phyloP scores from a whole-genome alignment of 2,329 filamentous ascomycete species.

The Cercospora citrullina region DNA sequence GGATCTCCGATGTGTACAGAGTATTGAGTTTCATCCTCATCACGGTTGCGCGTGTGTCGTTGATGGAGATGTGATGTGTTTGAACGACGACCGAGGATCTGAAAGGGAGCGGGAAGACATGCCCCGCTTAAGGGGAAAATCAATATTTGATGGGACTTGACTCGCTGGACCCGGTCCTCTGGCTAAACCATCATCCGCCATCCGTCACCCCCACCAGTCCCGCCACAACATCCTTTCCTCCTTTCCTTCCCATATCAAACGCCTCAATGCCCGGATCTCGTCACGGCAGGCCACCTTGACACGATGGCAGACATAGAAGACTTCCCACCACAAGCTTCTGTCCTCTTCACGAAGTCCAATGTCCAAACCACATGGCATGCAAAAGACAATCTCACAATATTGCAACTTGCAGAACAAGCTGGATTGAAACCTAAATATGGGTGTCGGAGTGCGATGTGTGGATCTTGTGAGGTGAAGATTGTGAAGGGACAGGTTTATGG shows the following conservation, averaged over 20 bases:
- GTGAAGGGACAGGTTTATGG: constrained; percentile 31
- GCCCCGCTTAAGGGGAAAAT: not conserved
- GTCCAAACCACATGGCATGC: constrained; percentile 25
- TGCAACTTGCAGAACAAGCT: constrained; percentile 30
- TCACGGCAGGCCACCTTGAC: not conserved
- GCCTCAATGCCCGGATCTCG: not conserved
- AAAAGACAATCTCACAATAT: constrained; percentile 28
- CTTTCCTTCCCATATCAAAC: not conserved
- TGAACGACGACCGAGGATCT: too few species aligned
- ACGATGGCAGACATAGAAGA: constrained; percentile 29
- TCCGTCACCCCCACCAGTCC: not conserved
- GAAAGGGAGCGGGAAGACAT: too few species aligned
- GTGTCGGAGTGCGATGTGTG: constrained; percentile 32
- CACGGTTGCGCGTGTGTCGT: too few species aligned
- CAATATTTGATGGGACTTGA: not conserved
- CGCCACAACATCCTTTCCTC: not conserved
- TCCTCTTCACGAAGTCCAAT: constrained; percentile 29
- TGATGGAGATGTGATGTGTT: too few species aligned
- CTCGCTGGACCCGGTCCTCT: too few species aligned
- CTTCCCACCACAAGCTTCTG: constrained; percentile 16
- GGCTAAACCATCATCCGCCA: not conserved
- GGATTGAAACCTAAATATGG: constrained; percentile 29
- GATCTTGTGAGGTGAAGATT: constrained; percentile 27
- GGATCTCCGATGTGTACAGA: too few species aligned
- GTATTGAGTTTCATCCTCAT: too few species aligned